Evolutionary conservation across 2,329 filamentous ascomycete species (phyloP), one percentile per base, ranked within the genome.

Genomic region (Ceratocystis huliohia): DNA sequence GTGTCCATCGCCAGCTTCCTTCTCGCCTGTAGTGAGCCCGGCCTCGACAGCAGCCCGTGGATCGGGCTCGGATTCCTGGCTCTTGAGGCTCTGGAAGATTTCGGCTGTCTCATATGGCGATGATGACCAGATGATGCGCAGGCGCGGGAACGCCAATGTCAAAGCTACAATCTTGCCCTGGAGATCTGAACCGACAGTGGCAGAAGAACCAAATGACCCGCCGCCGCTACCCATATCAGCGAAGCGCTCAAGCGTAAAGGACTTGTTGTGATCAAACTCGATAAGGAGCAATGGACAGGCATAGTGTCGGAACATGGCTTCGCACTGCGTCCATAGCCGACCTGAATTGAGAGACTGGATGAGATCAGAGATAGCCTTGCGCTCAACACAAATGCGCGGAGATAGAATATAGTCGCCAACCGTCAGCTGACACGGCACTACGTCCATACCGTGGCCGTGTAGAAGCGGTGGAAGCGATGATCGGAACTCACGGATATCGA

Each of bases 221-320:
- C 41, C 41, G 5, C 61, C 48, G 2, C 28, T 25, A 15, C 57
- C 63, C 48, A 65, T 61, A n/a, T 88, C 86, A 62, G 87, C 86
- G 71, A 91, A 82, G 0, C 88, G 88, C 74, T 93, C 94, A 17
- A 99, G 85, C 0, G 92, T 97, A 75, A 99, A 99, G 3, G 90
- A 93, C 75, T 96, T 96, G 78, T 96, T 93, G 74, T 96, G 89
- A 74, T 96, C 92, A 74, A 99, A 99, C 75, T 99, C 94, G 73
- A 99, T 97, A 57, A 99, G 84, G 5, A 99, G 84, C 84, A 97
- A 89, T 0, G 91, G 88, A 70, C 77, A 86, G 73, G 88, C 88
- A 82, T 99, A 99, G 77, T 97, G 87, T 74, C 90, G 85, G 68
- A 95, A 88, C 93, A 99, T 97, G 61, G 88, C 86, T 76, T 97